phyloP scores from a whole-genome alignment of 2,329 filamentous ascomycete species.

The Paecilomyces dactylethromorphus region DNA sequence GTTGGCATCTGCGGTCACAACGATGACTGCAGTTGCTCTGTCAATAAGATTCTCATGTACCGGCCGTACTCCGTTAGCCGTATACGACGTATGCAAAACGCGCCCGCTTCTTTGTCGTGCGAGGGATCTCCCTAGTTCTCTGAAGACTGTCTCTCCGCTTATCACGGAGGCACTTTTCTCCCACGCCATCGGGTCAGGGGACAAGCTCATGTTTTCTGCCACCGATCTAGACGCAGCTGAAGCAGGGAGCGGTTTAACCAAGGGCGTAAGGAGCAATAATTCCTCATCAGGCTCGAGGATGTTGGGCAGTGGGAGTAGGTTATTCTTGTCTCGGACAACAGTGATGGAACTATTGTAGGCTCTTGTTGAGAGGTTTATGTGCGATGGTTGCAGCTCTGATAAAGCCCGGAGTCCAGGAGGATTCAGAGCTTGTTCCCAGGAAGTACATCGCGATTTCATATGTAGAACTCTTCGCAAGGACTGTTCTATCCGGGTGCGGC shows the following conservation, averaged over 20 bases:
- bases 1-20: slow-evolving; percentile 90
- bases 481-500: slow-evolving; percentile 68
- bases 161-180: slow-evolving; percentile 61
- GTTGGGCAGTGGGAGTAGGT: slow-evolving; percentile 73
- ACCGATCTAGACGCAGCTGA: slow-evolving; percentile 70
- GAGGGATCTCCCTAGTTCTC: slow-evolving; percentile 80
- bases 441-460: slow-evolving; percentile 79
- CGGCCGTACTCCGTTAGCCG: slow-evolving; percentile 82
- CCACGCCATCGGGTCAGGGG: slow-evolving; percentile 50
- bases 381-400: slow-evolving; percentile 72
- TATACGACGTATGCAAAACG: slow-evolving; percentile 89
- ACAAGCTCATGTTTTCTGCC: slow-evolving; percentile 44
- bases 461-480: slow-evolving; percentile 72
- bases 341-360: slow-evolving; percentile 93
- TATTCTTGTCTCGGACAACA: slow-evolving; percentile 82
- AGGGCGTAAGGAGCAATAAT: slow-evolving; percentile 76
- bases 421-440: slow-evolving; percentile 86
- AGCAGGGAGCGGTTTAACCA: slow-evolving; percentile 87
- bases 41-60: slow-evolving; percentile 92
- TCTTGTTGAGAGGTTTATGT: slow-evolving; percentile 71
- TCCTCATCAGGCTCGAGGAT: slow-evolving; percentile 81
- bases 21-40: slow-evolving; percentile 77
- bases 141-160: slow-evolving; percentile 89
- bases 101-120: slow-evolving; percentile 80
- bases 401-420: slow-evolving; percentile 72